Evolutionary conservation across 1,284 basidiomycete species (phyloP).

Genomic region (Bjerkandera adusta): DNA sequence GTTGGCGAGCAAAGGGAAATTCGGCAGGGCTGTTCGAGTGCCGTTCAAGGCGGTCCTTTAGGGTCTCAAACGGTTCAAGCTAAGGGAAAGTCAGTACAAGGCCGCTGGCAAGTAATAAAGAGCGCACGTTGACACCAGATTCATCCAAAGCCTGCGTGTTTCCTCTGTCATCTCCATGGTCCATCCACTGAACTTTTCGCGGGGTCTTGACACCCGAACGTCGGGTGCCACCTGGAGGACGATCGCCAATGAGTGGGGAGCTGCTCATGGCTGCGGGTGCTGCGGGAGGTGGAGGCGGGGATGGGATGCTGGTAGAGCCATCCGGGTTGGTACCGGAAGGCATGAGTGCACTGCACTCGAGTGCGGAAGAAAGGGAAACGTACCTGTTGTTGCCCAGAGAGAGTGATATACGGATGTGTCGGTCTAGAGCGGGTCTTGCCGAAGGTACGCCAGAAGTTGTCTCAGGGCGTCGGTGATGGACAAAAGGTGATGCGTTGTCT

Average conservation of each 20-base stretch:
- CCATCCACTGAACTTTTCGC: constrained; percentile 48
- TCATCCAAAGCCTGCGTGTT: constrained; percentile 44
- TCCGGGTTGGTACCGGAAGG: neutral
- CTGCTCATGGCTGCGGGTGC: neutral
- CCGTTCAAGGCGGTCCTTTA: constrained; percentile 44
- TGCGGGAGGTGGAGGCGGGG: neutral
- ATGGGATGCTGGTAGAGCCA: neutral
- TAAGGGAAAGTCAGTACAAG: constrained; percentile 23
- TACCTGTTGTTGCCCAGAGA: neutral
- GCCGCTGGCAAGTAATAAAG: neutral
- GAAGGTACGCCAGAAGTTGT: neutral
- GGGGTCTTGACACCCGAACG: constrained; percentile 39
- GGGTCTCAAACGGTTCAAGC: constrained; percentile 49
- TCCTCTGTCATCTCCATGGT: constrained; percentile 19
- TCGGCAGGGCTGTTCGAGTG: constrained; percentile 22
- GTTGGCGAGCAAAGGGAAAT: constrained; percentile 10
- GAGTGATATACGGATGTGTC: neutral
- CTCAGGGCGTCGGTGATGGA: neutral
- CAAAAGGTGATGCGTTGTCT: neutral
- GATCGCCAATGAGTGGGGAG: constrained; percentile 16
- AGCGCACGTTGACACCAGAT: constrained; percentile 44
- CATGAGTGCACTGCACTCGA: too few relatives aligned
- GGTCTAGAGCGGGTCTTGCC: neutral
- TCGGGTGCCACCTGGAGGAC: constrained; percentile 28
- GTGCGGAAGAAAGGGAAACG: neutral